A percentile compares a stretch with the other conserved stretches of the same genome.
phyloP scores from a whole-genome alignment of 2,329 filamentous ascomycete species.

The Fusarium sp. region DNA sequence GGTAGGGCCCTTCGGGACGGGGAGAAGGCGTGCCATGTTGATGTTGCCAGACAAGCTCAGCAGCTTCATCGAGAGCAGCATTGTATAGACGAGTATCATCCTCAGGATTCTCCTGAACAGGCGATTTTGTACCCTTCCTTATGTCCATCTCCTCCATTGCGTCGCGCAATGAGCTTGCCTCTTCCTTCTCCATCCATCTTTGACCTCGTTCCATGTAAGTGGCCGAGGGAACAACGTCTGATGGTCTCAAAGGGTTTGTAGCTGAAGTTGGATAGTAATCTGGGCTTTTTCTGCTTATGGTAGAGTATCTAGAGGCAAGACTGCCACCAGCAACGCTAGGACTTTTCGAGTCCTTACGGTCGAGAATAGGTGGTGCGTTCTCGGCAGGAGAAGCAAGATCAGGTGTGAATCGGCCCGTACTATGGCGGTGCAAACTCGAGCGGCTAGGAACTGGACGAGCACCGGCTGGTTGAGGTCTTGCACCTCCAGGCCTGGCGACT shows the following conservation, averaged over 20 bases:
- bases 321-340: slow-evolving; percentile 56
- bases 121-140: slow-evolving; percentile 47
- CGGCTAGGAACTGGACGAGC: slow-evolving; percentile 44
- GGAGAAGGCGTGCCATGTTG: slow-evolving; percentile 63
- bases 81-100: slow-evolving; percentile 72
- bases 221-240: slow-evolving; percentile 69
- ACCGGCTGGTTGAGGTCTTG: slow-evolving; percentile 65
- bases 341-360: slow-evolving; percentile 42
- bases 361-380: slow-evolving; percentile 34
- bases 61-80: slow-evolving; percentile 78
- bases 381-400: slow-evolving; percentile 43
- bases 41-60: slow-evolving; percentile 81
- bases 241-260: slow-evolving; percentile 60
- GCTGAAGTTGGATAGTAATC: slow-evolving; percentile 61
- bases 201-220: slow-evolving; percentile 78
- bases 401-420: slow-evolving; percentile 44
- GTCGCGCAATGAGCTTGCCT: slow-evolving; percentile 72
- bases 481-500: slow-evolving; percentile 72
- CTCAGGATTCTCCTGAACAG: slow-evolving; percentile 43
- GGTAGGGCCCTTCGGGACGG: slow-evolving; percentile 70
- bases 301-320: slow-evolving; percentile 60
- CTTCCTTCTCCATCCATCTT: slow-evolving; percentile 83
- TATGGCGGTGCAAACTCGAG: slow-evolving; percentile 40
- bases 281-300: slow-evolving; percentile 52
- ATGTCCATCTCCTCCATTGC: slow-evolving; percentile 79